Conservation (phyloP, 176 grass and related monocot species). For the Rhynchospora breviuscula region DNA sequence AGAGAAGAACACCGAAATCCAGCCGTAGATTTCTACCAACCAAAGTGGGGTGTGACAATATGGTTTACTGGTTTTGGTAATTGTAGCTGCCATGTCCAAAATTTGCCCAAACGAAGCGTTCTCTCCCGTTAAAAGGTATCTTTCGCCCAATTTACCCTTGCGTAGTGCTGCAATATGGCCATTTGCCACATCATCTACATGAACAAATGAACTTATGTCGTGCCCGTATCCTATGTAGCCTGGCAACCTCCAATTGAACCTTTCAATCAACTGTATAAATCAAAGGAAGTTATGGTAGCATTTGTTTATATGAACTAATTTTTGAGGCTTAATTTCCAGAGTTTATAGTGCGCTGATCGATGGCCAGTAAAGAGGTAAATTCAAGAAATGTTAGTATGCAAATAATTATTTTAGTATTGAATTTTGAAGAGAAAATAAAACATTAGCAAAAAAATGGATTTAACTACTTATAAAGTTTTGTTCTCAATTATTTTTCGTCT, state of each 20-base stretch:
- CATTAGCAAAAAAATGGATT: no score
- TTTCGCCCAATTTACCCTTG: conserved; percentile 64
- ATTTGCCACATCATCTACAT: conserved; percentile 81
- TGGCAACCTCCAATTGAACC: conserved; percentile 78
- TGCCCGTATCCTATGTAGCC: conserved; percentile 81
- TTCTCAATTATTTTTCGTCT: not conserved
- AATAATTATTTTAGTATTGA: not conserved
- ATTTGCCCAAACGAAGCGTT: conserved; percentile 60
- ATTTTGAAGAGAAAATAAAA: no score
- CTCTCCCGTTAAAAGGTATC: conserved; percentile 82
- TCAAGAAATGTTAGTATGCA: not conserved
- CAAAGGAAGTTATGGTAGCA: not conserved
- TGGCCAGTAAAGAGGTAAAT: not conserved
- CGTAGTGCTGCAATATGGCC: conserved; percentile 83
- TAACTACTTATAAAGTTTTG: not conserved
- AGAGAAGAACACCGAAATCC: conserved; percentile 84
- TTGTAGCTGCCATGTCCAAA: conserved; percentile 61
- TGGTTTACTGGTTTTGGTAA: conserved; percentile 69
- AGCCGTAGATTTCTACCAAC: conserved; percentile 75
- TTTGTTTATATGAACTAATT: not conserved
- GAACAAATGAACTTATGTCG: conserved; percentile 66
- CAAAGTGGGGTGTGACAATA: conserved; percentile 57
- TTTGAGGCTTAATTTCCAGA: not conserved
- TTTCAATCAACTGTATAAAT: conserved; percentile 75
- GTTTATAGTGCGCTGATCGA: not conserved